Percentiles rank a stretch among this genome's conserved stretches.
phyloP scores from a whole-genome alignment of 345 rosid species.

The Psidium guajava region DNA sequence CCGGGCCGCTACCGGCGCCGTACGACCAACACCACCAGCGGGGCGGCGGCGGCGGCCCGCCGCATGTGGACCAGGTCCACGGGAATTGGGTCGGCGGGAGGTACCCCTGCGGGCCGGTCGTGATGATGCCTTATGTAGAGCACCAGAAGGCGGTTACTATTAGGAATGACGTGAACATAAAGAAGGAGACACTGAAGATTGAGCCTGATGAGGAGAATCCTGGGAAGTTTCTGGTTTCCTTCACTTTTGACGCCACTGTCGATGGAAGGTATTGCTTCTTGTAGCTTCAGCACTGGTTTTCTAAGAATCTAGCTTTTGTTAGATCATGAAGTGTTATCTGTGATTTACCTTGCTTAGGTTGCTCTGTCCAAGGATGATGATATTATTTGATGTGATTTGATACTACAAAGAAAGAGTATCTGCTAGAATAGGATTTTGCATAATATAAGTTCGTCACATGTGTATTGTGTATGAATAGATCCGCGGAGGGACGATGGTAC shows the following conservation, averaged over 20 bases:
- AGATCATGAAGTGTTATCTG: not conserved
- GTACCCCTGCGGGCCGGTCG: slow-evolving; percentile 30
- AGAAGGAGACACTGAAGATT: slow-evolving; percentile 63
- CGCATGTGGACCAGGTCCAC: slow-evolving; percentile 1
- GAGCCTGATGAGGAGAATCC: slow-evolving; percentile 48
- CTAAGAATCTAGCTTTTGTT: not conserved
- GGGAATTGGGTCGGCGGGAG: slow-evolving; percentile 37
- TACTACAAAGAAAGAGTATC: not conserved
- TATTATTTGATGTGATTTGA: not conserved
- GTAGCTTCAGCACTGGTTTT: not conserved
- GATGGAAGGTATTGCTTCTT: slow-evolving; percentile 47
- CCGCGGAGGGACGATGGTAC: not conserved
- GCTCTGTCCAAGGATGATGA: not conserved
- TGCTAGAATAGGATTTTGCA: not conserved
- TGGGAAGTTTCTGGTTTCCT: slow-evolving; percentile 57
- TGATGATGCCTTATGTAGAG: slow-evolving; percentile 54
- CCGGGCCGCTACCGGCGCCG: slow-evolving; percentile 45
- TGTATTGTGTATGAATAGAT: not conserved
- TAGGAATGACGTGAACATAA: slow-evolving; percentile 68
- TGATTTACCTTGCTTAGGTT: not conserved
- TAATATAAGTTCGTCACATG: not conserved
- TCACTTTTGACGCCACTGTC: slow-evolving; percentile 86
- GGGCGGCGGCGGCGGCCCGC: slow-evolving; percentile 20
- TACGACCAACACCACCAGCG: slow-evolving; percentile 50
- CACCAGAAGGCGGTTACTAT: slow-evolving; percentile 80